Evolutionary conservation across 306 rosid species (phyloP), one percentile per base, ranked within the genome.

Genomic region (Delonix regia): DNA sequence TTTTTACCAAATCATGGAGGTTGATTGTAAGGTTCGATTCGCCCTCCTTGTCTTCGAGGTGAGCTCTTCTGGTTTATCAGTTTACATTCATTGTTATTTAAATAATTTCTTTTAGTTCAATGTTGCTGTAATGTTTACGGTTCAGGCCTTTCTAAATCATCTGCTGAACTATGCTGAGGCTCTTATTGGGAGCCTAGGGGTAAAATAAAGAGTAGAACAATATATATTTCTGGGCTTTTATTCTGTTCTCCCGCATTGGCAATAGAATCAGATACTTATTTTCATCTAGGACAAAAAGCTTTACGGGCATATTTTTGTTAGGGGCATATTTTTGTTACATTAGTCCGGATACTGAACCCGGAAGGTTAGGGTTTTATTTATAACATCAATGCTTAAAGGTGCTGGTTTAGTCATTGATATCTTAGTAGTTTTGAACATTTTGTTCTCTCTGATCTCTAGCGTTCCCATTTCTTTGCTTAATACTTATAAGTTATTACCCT

Each of bases 1-100:
- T 67, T 72, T 70, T 84, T 74, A 63, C 61, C 85, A 77, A 85
- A 87, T 83, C 80, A 90, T 88, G 98, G 99, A 86, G 93, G 81
- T 88, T 80, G 83, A 78, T 71, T 49, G 75, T 36, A 90, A 75
- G 84, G 82, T 87, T 68, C 87, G 86, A 73, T 69, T 90, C 45
- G 75, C 84, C 71, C 56, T 86, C 74, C 78, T 90, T 78, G 21
- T 87, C 78, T 82, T 91, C 74, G 80, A 90, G 96, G 99, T 96
- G 63, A 81, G 91, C 84, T 80, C 74, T 60, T 33, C 65, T 49
- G 21, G 55, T 78, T 74, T 16, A 14, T 25, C 6, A 24, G 45
- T 57, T 53, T 53, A 0, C 8, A 33, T 6, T 49, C 15, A 4
- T 18, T 28, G 48, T 41, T 38, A 1, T 33, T 9, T 49, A 15